These are phyloP conservation scores for Lactarius hengduanensis DNA, from an alignment of 768 basidiomycete species.

Conservation along the genomic window DNA sequence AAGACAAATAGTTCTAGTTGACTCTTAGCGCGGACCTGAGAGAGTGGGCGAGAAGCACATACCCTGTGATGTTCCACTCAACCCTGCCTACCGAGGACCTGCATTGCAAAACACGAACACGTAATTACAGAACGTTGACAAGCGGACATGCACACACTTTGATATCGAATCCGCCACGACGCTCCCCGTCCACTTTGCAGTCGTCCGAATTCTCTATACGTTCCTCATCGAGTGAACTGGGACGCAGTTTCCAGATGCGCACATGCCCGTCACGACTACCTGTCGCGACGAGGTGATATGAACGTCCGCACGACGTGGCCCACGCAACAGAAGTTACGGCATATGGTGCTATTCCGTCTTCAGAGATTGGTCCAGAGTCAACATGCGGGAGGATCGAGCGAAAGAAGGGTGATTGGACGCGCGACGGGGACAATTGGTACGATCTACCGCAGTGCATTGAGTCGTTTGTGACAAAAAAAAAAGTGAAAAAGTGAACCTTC, in stretches of 20 bases:
- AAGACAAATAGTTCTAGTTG: conserved; percentile 73
- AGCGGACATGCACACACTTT: conserved; percentile 50
- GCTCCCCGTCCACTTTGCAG: conserved; percentile 67
- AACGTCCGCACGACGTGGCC: conserved; percentile 92
- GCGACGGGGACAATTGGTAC: conserved; percentile 72
- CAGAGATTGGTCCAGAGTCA: conserved; percentile 34
- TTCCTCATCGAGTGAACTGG: conserved; percentile 44
- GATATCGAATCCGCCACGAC: conserved; percentile 83
- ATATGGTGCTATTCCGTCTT: conserved; percentile 43
- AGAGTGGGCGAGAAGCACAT: conserved; percentile 23
- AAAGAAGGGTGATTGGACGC: conserved; percentile 64
- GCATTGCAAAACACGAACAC: conserved; percentile 3
- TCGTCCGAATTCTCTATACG: conserved; percentile 43
- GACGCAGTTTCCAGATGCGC: conserved; percentile 83
- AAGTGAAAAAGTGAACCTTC: conserved; percentile 50
- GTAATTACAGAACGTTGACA: neutral
- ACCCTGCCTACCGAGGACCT: conserved; percentile 80
- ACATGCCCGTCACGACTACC: conserved; percentile 87
- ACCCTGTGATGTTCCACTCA: conserved; percentile 95
- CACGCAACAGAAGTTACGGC: conserved; percentile 85
- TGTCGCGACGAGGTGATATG: conserved; percentile 92
- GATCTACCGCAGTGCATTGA: conserved; percentile 46
- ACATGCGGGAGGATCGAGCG: conserved; percentile 51
- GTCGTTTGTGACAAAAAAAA: conserved; percentile 2
- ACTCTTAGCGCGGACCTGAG: neutral